These are phyloP conservation scores for Larix kaempferi DNA, from an alignment of 75 land plant species.

Conservation along the genomic window DNA sequence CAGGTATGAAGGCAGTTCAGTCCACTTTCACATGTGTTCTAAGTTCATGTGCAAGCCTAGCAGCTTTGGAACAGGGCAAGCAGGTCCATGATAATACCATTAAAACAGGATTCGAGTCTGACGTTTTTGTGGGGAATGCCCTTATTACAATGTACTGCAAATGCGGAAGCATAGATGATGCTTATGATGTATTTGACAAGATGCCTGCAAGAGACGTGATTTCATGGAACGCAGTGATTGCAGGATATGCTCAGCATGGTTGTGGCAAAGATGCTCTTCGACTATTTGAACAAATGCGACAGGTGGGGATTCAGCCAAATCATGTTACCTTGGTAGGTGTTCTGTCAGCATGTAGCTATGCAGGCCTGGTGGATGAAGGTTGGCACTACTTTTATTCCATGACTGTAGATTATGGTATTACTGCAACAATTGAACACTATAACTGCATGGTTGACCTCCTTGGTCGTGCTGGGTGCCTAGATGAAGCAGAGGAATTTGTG, in stretches of 20 bases:
- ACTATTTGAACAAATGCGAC: constrained; percentile 32
- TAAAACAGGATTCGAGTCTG: constrained; percentile 22
- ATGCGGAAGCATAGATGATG: constrained; percentile 52
- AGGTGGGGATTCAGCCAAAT: constrained; percentile 35
- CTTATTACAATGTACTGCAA: constrained; percentile 52
- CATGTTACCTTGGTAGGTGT: constrained; percentile 33
- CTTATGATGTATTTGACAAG: constrained; percentile 32
- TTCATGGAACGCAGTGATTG: constrained; percentile 60
- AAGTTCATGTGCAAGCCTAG: constrained; percentile 43
- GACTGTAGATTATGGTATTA: constrained; percentile 17
- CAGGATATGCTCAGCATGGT: constrained; percentile 38
- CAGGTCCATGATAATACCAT: constrained; percentile 29
- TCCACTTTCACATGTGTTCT: constrained; percentile 53
- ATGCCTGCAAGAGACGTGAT: constrained; percentile 24
- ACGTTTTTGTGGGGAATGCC: constrained; percentile 32
- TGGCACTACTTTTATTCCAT: constrained; percentile 32
- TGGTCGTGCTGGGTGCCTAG: constrained; percentile 39
- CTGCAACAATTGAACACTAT: constrained; percentile 46
- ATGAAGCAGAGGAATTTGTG: constrained; percentile 35
- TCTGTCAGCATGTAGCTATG: constrained; percentile 39
- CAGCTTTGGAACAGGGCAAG: constrained; percentile 28
- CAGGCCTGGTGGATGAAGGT: constrained; percentile 34
- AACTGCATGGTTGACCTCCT: constrained; percentile 47
- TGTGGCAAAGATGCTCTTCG: constrained; percentile 26
- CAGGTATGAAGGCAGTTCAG: constrained; percentile 24